A percentile compares a stretch with the other conserved stretches of the same genome.
Evolutionary conservation across 2,329 filamentous ascomycete genomes (phyloP).

Genomic region (Fusarium domesticum): DNA sequence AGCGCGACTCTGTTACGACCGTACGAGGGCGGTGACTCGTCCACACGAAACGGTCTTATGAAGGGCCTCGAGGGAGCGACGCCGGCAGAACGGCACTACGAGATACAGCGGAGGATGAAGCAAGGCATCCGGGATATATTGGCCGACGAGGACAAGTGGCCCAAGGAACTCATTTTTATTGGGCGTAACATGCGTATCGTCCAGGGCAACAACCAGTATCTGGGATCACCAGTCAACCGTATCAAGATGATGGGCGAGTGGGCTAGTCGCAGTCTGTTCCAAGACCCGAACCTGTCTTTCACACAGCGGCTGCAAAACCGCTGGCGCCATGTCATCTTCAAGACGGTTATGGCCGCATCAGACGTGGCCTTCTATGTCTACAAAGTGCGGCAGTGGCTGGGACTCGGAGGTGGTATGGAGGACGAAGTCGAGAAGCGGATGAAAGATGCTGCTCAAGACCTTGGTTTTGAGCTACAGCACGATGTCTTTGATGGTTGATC

Average conservation of each 20-base stretch:
- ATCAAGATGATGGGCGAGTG: conserved; percentile 92
- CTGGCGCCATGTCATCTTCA: conserved; percentile 79
- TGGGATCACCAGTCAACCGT: conserved; percentile 85
- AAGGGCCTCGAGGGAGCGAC: conserved; percentile 57
- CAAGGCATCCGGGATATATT: conserved; percentile 66
- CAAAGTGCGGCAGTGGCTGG: conserved; percentile 72
- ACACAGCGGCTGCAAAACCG: conserved; percentile 64
- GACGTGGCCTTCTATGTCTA: conserved; percentile 83
- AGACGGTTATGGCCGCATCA: conserved; percentile 67
- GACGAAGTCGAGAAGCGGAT: conserved; percentile 88
- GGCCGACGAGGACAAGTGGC: conserved; percentile 82
- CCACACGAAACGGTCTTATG: conserved; percentile 63
- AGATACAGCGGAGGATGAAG: conserved; percentile 84
- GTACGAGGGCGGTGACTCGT: conserved; percentile 78
- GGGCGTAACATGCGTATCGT: conserved; percentile 90
- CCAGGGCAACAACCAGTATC: conserved; percentile 87
- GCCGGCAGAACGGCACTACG: conserved; percentile 73
- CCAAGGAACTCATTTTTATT: conserved; percentile 87
- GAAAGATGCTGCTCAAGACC: conserved; percentile 83
- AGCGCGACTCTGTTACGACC: conserved; percentile 85
- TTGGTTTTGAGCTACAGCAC: conserved; percentile 87
- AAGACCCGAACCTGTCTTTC: conserved; percentile 64
- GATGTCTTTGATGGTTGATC: conserved; percentile 77
- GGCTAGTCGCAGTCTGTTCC: conserved; percentile 80
- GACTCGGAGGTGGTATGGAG: conserved; percentile 81